These are phyloP conservation scores for Metschnikowia gelsemii DNA, from an alignment of 805 yeast genomes.

Conservation along the genomic window DNA sequence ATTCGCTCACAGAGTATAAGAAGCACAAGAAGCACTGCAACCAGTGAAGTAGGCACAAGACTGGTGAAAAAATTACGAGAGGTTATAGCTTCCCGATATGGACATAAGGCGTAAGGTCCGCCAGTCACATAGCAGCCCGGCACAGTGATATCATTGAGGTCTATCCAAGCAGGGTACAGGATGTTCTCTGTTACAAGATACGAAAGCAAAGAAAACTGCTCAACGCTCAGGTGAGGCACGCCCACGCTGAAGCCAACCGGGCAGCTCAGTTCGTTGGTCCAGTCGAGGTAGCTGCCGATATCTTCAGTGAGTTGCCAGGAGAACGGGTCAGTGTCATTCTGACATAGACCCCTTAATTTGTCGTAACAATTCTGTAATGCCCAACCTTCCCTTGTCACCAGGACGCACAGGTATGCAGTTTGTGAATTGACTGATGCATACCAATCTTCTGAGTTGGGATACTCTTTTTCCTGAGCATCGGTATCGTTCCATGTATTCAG, in stretches of 20 bases:
- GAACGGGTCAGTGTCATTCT: conserved; percentile 35
- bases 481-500: conserved; percentile 10
- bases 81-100: conserved; percentile 61
- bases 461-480: conserved; percentile 4
- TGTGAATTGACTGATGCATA: conserved; percentile 11
- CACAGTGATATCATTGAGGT: conserved; percentile 73
- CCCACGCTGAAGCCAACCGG: conserved; percentile 33
- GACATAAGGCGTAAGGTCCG: conserved; percentile 75
- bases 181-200: conserved; percentile 27
- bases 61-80: conserved; percentile 57
- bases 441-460: conserved; percentile 13
- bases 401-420: conserved; percentile 43
- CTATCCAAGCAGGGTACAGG: conserved; percentile 64
- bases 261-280: conserved; percentile 31
- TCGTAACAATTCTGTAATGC: conserved; percentile 64
- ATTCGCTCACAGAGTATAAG: conserved; percentile 53
- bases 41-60: conserved; percentile 65
- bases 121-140: conserved; percentile 83
- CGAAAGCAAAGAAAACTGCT: conserved; percentile 31
- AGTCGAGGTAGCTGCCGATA: conserved; percentile 44
- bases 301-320: conserved; percentile 42
- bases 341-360: conserved; percentile 55
- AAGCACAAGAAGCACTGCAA: conserved; percentile 52
- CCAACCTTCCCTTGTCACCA: conserved; percentile 52
- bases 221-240: conserved; percentile 37